These are phyloP conservation scores for Teunomyces funiuensis DNA, from an alignment of 805 yeast species.

Conservation along the genomic window DNA sequence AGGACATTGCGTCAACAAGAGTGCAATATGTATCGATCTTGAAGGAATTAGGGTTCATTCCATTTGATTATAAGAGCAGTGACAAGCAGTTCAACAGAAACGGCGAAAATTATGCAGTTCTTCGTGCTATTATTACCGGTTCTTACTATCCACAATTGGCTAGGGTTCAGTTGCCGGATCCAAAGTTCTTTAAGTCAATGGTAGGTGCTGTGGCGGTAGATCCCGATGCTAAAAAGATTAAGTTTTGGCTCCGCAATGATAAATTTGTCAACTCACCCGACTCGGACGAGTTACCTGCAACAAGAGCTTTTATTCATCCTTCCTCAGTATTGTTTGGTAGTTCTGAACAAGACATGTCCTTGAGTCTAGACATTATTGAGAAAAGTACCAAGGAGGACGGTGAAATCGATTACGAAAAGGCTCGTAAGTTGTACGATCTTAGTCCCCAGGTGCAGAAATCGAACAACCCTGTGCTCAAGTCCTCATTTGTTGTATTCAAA, in stretches of 20 bases:
- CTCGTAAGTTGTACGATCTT: constrained; percentile 36
- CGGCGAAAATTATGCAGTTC: constrained; percentile 45
- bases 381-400: constrained; percentile 39
- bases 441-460: constrained; percentile 38
- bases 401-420: constrained; percentile 30
- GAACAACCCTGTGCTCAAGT: constrained; percentile 36
- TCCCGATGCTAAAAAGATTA: constrained; percentile 72
- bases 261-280: constrained; percentile 29
- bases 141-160: constrained; percentile 83
- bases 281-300: constrained; percentile 46
- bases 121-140: constrained; percentile 73
- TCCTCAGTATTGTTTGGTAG: constrained; percentile 69
- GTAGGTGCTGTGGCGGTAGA: constrained; percentile 86
- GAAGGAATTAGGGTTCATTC: constrained; percentile 76
- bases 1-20: constrained; percentile 70
- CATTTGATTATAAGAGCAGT: constrained; percentile 43
- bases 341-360: constrained; percentile 21
- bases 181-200: constrained; percentile 65
- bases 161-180: constrained; percentile 77
- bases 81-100: constrained; percentile 48
- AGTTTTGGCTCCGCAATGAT: constrained; percentile 71
- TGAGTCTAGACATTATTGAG: constrained; percentile 12
- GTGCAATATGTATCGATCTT: constrained; percentile 69
- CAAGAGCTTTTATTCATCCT: constrained; percentile 83
- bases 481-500: constrained; percentile 64